Base-by-base conservation (phyloP, 1,284 basidiomycete species). In the Melanopsichium pennsylvanicum region DNA sequence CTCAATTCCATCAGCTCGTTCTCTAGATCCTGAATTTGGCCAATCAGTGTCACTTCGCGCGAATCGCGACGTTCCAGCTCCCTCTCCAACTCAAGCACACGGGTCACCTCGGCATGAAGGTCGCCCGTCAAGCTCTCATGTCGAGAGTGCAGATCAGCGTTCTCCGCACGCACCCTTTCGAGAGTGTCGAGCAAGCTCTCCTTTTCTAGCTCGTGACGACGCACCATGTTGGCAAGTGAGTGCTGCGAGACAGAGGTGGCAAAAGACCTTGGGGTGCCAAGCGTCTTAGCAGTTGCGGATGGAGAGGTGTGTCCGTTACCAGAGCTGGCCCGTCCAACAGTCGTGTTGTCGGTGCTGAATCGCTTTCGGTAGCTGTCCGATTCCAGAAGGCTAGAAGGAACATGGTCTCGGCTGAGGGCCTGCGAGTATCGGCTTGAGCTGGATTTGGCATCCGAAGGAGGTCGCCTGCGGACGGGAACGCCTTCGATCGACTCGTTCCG, bases 181-280 rank as follows among this genome's bases (percentile, higher is more conserved):
- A 75, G 66, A 21, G 54, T 69, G 36, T 75, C 73, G 21, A 75
- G 58, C 43, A 75, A 26, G 31, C 64, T 69, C 41, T 75, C 71
- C 44, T 70, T 73, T 39, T 75, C 73, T 12, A 75, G 62, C 36
- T 71, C 70, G 36, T 75, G 73, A 15, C 73, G 70, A 32, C 70
- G 62, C 18, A 70, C 49, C 49, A 72, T 47, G 43, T 67, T 47
- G 43, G 55, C 58, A 9, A 71, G 23, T 38, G 63, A 63, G 8
- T 55, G 50, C 34, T 67, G 69, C 55, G 67, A 70, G 8, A 55
- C 49, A 3, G 66, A 59, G 1, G 55, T 63, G 42, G 54, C 55
- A 42, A 57, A 58, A 36, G 70, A 75, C 29, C 71, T 51, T 32
- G 71, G 73, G 39, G 71, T 71, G 47, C 73, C 71, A 2, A 64